Evolutionary conservation across 1,139 yeast species (phyloP), one percentile per base, ranked within the genome.

Genomic region (Kodamaea alishanica): DNA sequence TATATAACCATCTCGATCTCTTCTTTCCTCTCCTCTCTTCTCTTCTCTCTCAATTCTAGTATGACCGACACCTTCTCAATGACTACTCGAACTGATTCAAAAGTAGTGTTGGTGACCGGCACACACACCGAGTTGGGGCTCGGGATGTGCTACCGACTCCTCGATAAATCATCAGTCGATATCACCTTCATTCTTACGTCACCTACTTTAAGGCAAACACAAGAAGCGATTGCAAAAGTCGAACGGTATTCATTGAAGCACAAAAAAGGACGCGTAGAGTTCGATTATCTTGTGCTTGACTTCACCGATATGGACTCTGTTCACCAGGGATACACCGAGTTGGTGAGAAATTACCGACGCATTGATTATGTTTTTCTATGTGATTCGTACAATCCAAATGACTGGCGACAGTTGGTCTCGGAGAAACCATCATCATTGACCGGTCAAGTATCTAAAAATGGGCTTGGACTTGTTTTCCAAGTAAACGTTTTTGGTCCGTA

Each of bases 401-500:
- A 90, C 58, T 89, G 95, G 90, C 41, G 74, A 32, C 80, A 75
- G 32, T 97, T 97, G 0, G 85, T 63, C 88, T 90, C 60, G 72
- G 82, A 25, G 97, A 90, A 64, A 70, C 75, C 20, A 4, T 15
- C 20, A 15, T 15, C 20, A 15, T 3, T 15, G 42, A 70, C 76
- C 2, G 96, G 96, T 3, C 79, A 81, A 24, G 77, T 73, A 49
- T 77, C 95, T 1, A 58, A 54, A n/a, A 88, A 78, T 52, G 89
- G 79, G 0, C 53, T 92, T 69, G 97, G 98, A 1, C 65, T 84
- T 25, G 89, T 89, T 6, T 94, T 92, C 64, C 96, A 92, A 62
- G 95, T 95, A 5, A 92, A 92, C 56, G 96, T 90, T 8, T 86
- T 94, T 63, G 96, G 96, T 0, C 98, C 97, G 1, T 90, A 86